A percentile compares a stretch with the other conserved stretches of the same genome.
These are phyloP conservation scores for Corymbia citriodora DNA, from an alignment of 441 rosid genomes.

Conservation along the genomic window DNA sequence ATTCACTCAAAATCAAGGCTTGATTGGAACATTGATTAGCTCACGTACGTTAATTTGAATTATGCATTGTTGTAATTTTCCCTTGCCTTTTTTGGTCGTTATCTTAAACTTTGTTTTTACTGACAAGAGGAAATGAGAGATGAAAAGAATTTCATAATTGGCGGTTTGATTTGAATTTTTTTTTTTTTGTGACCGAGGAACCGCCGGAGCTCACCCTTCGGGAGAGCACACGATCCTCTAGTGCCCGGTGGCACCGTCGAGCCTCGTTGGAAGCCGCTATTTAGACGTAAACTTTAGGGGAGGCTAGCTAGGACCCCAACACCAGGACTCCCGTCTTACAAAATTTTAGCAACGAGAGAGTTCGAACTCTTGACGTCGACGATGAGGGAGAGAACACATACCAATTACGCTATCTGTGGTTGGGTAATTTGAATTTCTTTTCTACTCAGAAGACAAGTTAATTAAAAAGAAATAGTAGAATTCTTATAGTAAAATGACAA, in stretches of 20 bases:
- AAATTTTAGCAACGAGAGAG: no score
- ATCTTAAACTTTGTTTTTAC: neutral
- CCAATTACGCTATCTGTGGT: no score
- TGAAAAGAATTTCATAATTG: neutral
- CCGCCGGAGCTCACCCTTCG: no score
- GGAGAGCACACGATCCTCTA: no score
- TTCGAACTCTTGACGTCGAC: no score
- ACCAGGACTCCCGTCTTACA: no score
- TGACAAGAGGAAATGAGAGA: neutral
- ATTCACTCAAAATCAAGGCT: neutral
- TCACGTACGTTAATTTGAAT: neutral
- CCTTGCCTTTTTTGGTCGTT: neutral
- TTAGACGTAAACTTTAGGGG: no score
- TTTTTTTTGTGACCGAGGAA: no score
- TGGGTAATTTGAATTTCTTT: neutral
- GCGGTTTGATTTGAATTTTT: neutral
- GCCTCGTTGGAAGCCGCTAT: no score
- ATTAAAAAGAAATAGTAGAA: neutral
- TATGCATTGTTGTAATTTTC: neutral
- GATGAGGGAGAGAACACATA: no score
- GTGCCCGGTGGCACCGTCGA: no score
- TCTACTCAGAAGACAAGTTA: neutral
- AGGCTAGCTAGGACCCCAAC: no score
- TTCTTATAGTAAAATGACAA: neutral
- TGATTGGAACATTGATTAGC: neutral